phyloP scores from a whole-genome alignment of 163 green algal genomes.

The Botryococcus braunii region DNA sequence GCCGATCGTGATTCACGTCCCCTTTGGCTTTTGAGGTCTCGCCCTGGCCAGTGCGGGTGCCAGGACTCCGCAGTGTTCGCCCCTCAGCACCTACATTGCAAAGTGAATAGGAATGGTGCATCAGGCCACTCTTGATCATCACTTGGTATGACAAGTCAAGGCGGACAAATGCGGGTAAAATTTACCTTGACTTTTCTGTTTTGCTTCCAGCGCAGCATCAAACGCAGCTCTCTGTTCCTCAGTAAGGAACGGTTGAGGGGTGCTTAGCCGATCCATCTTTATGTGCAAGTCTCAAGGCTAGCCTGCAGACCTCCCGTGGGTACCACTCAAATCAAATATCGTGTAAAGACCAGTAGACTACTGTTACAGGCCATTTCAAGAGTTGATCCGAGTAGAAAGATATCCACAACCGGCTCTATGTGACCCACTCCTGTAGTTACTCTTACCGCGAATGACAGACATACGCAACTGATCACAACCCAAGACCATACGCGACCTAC shows the following conservation, averaged over 20 bases:
- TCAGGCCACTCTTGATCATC: slow-evolving; percentile 8
- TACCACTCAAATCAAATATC: too few relatives aligned
- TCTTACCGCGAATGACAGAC: too few relatives aligned
- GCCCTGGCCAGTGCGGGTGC: background rate
- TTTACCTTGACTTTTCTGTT: slow-evolving; percentile 27
- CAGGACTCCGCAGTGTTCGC: background rate
- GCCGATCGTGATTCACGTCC: too few relatives aligned
- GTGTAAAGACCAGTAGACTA: too few relatives aligned
- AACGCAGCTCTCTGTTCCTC: slow-evolving; percentile 62
- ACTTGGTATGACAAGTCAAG: background rate
- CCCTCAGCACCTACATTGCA: background rate
- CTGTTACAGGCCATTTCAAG: too few relatives aligned
- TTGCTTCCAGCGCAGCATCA: slow-evolving; percentile 64
- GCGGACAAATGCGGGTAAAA: background rate
- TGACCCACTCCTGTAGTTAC: too few relatives aligned
- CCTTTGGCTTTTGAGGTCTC: background rate
- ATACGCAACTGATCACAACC: too few relatives aligned
- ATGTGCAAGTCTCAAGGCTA: too few relatives aligned
- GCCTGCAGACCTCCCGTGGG: too few relatives aligned
- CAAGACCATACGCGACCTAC: too few relatives aligned
- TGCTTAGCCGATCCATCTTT: slow-evolving; percentile 4
- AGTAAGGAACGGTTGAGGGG: slow-evolving; percentile 49
- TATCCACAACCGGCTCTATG: too few relatives aligned
- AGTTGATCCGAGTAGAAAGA: too few relatives aligned
- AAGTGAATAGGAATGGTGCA: background rate